These are phyloP conservation scores for Mollisiaceae sp. DNA, from an alignment of 2,329 filamentous ascomycete genomes.

Conservation along the genomic window DNA sequence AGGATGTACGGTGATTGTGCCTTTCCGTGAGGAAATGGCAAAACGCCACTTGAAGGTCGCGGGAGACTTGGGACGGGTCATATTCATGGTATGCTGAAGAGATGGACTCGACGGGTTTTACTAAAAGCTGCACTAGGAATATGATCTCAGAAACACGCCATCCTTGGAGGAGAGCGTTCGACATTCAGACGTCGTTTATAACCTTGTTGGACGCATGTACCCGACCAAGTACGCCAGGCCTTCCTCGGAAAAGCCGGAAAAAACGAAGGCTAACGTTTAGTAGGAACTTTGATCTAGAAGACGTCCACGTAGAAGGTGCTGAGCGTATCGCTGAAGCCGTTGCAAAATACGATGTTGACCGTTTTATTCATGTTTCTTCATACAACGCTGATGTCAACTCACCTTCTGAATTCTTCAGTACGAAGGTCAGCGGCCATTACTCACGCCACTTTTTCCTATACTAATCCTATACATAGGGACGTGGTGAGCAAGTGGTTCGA, in stretches of 20 bases:
- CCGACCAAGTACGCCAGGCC: slow-evolving; percentile 78
- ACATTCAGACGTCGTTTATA: slow-evolving; percentile 97
- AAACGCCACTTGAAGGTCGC: slow-evolving; percentile 96
- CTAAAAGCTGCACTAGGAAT: slow-evolving; percentile 68
- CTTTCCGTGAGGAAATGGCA: slow-evolving; percentile 95
- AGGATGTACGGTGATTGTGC: slow-evolving; percentile 92
- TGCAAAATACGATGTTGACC: slow-evolving; percentile 97
- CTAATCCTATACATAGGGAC: slow-evolving; percentile 56
- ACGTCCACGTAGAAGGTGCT: slow-evolving; percentile 91
- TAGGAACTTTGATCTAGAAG: slow-evolving; percentile 90
- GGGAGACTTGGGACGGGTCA: slow-evolving; percentile 89
- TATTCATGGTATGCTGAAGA: slow-evolving; percentile 70
- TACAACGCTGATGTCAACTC: slow-evolving; percentile 87
- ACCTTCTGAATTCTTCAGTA: slow-evolving; percentile 85
- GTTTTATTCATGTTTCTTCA: slow-evolving; percentile 95
- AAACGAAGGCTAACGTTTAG: slow-evolving; percentile 40
- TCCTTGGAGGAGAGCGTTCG: slow-evolving; percentile 97
- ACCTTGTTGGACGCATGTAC: slow-evolving; percentile 91
- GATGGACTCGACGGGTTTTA: not conserved
- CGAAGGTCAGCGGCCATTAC: slow-evolving; percentile 66
- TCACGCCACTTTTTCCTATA: not conserved
- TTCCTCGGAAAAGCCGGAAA: not conserved
- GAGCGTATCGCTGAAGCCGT: slow-evolving; percentile 92
- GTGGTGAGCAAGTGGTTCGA: slow-evolving; percentile 81
- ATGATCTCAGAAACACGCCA: slow-evolving; percentile 89